A percentile compares a stretch with the other conserved stretches of the same genome.
Evolutionary conservation across 768 basidiomycete genomes (phyloP).

Genomic region (Sporobolomyces pararoseus): DNA sequence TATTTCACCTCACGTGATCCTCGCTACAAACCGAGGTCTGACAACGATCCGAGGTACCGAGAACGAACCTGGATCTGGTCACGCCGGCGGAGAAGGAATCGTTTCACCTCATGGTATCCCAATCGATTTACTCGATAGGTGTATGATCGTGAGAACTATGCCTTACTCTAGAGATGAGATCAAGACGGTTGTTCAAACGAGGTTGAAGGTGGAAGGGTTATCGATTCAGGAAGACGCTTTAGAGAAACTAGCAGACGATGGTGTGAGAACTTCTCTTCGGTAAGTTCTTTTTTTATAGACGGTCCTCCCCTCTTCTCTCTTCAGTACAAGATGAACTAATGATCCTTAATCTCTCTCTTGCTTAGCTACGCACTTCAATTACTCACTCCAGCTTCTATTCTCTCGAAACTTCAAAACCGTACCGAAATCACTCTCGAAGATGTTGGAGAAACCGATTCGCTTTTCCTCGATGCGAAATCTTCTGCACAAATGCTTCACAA

Average conservation of each 20-base stretch:
- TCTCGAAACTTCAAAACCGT: constrained; percentile 72
- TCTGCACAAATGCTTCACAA: constrained; percentile 29
- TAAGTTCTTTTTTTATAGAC: constrained; percentile 20
- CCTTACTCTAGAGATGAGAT: constrained; percentile 78
- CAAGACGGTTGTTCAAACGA: constrained; percentile 74
- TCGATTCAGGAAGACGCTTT: constrained; percentile 70
- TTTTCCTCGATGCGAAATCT: constrained; percentile 77
- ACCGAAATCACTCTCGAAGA: constrained; percentile 80
- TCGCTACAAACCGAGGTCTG: constrained; percentile 93
- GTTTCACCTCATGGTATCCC: constrained; percentile 89
- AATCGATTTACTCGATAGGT: constrained; percentile 88
- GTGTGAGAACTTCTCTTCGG: constrained; percentile 43
- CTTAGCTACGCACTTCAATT: constrained; percentile 88
- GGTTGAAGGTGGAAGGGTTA: constrained; percentile 81
- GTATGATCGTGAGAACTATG: constrained; percentile 89
- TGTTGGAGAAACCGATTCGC: constrained; percentile 82
- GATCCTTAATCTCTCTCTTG: too few relatives aligned
- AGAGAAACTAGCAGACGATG: constrained; percentile 70
- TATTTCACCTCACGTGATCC: constrained; percentile 94
- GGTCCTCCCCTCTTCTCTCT: constrained; percentile 4
- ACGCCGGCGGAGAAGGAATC: constrained; percentile 59
- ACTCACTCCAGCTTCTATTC: constrained; percentile 82
- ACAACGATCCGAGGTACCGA: constrained; percentile 86
- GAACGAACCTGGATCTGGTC: constrained; percentile 46
- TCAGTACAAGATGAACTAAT: background rate